phyloP scores from a whole-genome alignment of 805 yeast species.

The Wickerhamiella azyma region DNA sequence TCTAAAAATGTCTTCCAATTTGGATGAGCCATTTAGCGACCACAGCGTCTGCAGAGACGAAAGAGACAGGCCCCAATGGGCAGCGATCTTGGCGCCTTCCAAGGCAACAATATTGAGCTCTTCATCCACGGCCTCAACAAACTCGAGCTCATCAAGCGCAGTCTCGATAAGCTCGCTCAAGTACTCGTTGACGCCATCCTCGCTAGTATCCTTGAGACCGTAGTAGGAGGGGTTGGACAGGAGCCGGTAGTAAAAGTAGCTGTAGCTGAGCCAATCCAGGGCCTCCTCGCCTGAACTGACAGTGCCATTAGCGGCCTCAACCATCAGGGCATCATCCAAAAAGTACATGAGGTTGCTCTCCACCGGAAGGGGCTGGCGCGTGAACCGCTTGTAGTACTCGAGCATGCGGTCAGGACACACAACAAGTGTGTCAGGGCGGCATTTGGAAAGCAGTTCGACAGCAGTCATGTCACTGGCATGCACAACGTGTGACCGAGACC shows the following conservation, averaged over 20 bases:
- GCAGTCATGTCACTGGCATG: conserved; percentile 45
- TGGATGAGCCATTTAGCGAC: conserved; percentile 38
- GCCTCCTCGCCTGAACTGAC: conserved; percentile 67
- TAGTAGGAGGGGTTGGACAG: conserved; percentile 79
- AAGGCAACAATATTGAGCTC: conserved; percentile 36
- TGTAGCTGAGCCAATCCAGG: conserved; percentile 77
- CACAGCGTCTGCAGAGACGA: conserved; percentile 37
- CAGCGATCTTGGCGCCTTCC: conserved; percentile 60
- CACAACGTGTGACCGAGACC: neutral
- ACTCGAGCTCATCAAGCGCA: conserved; percentile 43
- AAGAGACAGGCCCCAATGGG: conserved; percentile 55
- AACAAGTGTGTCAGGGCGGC: neutral
- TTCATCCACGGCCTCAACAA: conserved; percentile 38
- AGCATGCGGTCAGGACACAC: conserved; percentile 16
- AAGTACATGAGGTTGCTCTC: conserved; percentile 56
- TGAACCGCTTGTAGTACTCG: conserved; percentile 55
- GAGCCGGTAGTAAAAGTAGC: conserved; percentile 70
- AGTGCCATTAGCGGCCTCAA: conserved; percentile 56
- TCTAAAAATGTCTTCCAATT: conserved; percentile 49
- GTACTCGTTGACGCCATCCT: conserved; percentile 70
- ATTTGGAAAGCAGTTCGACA: conserved; percentile 29
- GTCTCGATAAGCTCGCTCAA: conserved; percentile 73
- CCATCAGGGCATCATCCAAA: conserved; percentile 54
- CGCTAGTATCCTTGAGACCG: conserved; percentile 51
- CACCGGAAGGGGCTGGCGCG: conserved; percentile 63